Conservation (phyloP, 345 rosid genomes). For the Brassica cretica region DNA sequence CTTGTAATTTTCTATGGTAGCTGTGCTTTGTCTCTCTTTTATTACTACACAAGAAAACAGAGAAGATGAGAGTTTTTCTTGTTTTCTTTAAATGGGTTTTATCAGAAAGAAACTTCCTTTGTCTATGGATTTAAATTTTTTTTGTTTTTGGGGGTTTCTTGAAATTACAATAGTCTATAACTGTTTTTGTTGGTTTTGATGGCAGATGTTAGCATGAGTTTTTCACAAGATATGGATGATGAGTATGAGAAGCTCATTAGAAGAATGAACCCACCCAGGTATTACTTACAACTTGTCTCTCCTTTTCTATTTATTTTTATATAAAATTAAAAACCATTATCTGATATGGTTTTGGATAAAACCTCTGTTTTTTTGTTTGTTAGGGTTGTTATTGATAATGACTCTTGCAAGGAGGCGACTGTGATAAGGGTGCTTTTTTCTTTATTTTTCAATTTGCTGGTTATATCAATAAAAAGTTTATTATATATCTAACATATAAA, state of each 20-base stretch:
- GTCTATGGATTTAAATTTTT: background rate
- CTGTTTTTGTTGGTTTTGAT: background rate
- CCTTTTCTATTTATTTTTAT: background rate
- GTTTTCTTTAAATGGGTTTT: conserved; percentile 4
- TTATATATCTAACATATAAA: background rate
- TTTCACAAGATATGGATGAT: conserved; percentile 72
- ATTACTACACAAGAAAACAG: background rate
- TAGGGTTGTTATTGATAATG: conserved; percentile 97
- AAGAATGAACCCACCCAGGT: conserved; percentile 98
- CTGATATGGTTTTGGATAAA: conserved; percentile 20
- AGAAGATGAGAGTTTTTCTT: background rate
- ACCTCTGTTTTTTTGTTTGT: background rate
- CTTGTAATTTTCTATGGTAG: conserved; percentile 5
- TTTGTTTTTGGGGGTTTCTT: conserved; percentile 21
- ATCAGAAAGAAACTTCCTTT: conserved; percentile 3
- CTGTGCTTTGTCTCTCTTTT: background rate
- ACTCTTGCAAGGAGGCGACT: conserved; percentile 82
- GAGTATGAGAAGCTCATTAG: conserved; percentile 84
- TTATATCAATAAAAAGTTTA: background rate
- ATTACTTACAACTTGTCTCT: background rate
- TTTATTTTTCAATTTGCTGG: background rate
- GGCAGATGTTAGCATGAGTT: conserved; percentile 65
- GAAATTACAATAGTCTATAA: conserved; percentile 3
- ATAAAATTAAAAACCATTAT: background rate
- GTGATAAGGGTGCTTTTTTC: conserved; percentile 58